Conservation (phyloP, 2,329 filamentous ascomycete species). For the Triangularia setosa region DNA sequence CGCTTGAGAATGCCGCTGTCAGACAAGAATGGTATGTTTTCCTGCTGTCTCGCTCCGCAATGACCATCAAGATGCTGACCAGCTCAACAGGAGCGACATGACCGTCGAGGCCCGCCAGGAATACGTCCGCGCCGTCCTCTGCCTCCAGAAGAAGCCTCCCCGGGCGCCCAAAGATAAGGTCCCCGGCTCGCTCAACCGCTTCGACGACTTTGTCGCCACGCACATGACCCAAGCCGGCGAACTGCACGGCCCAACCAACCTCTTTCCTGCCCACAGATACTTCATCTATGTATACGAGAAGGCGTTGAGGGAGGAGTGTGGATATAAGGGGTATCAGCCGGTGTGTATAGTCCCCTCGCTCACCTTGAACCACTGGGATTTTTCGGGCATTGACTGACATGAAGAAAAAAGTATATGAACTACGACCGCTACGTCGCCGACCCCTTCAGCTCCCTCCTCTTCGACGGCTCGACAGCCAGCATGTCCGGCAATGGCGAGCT, state of each 20-base stretch:
- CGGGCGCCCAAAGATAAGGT: slow-evolving; percentile 23
- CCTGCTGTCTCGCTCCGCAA: not conserved
- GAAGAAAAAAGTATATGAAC: slow-evolving; percentile 41
- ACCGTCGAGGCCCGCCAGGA: slow-evolving; percentile 23
- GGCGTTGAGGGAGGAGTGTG: slow-evolving; percentile 34
- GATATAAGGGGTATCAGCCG: slow-evolving; percentile 34
- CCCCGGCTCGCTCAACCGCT: slow-evolving; percentile 29
- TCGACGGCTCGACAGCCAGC: slow-evolving; percentile 51
- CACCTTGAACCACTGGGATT: no score
- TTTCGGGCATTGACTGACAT: not conserved
- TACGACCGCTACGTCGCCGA: slow-evolving; percentile 49
- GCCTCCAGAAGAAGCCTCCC: slow-evolving; percentile 29
- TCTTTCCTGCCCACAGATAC: slow-evolving; percentile 33
- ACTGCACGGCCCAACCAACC: slow-evolving; percentile 27
- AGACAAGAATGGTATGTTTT: slow-evolving; percentile 27
- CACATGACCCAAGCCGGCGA: slow-evolving; percentile 30
- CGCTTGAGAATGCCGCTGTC: slow-evolving; percentile 28
- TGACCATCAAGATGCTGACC: not conserved
- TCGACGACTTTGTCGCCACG: slow-evolving; percentile 34
- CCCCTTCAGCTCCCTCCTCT: slow-evolving; percentile 45
- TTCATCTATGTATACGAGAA: slow-evolving; percentile 32
- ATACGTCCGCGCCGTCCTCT: slow-evolving; percentile 28
- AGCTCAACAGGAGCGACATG: slow-evolving; percentile 26
- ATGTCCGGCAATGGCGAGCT: slow-evolving; percentile 45
- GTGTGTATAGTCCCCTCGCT: not conserved